These are phyloP conservation scores for Medicago arabica DNA, from an alignment of 306 rosid species.

Conservation along the genomic window DNA sequence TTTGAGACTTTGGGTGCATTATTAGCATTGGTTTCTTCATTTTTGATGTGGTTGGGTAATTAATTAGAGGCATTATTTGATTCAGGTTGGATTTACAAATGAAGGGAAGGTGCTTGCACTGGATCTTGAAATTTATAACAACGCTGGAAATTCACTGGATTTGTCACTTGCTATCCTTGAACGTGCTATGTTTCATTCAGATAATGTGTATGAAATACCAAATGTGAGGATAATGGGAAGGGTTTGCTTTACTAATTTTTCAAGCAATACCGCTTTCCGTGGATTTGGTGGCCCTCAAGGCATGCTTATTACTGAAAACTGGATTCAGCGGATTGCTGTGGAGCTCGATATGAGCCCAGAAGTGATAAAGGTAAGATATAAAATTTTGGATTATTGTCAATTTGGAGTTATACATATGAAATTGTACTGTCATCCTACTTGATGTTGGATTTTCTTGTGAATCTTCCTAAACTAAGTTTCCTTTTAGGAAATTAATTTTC, in stretches of 20 bases:
- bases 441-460: conserved; percentile 30
- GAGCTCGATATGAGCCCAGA: conserved; percentile 88
- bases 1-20: conserved; percentile 19
- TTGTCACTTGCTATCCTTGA: conserved; percentile 86
- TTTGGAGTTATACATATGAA: conserved; percentile 36
- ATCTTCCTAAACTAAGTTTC: conserved; percentile 39
- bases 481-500: conserved; percentile 85
- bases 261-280: conserved; percentile 94
- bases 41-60: conserved; percentile 33
- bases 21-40: conserved; percentile 15
- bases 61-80: conserved; percentile 36
- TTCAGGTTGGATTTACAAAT: conserved; percentile 91
- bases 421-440: conserved; percentile 22
- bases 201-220: conserved; percentile 96
- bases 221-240: conserved; percentile 80
- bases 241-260: conserved; percentile 86
- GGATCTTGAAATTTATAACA: conserved; percentile 90
- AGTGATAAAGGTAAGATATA: conserved; percentile 70
- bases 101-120: conserved; percentile 87
- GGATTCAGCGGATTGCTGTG: conserved; percentile 88
- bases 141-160: conserved; percentile 89
- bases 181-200: conserved; percentile 96
- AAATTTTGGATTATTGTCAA: conserved; percentile 8
- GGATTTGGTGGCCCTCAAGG: conserved; percentile 99
- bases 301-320: conserved; percentile 88